Evolutionary conservation across 1,139 yeast genomes (phyloP).

Genomic region (Pichia sp.): DNA sequence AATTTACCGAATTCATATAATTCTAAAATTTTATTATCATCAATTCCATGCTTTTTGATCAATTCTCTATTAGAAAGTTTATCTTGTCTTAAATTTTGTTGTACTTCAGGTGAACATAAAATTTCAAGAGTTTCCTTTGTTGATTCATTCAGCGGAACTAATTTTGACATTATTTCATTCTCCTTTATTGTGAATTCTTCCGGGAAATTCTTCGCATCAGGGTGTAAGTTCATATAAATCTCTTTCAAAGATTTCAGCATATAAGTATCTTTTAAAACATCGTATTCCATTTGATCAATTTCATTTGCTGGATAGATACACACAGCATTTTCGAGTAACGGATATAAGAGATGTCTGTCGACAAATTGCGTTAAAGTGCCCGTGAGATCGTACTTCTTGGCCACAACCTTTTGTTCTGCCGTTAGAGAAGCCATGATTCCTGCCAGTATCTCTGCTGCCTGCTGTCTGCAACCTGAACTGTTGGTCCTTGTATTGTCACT

Average conservation of each 20-base stretch:
- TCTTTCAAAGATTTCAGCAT: slow-evolving; percentile 44
- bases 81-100: slow-evolving; percentile 44
- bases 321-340: slow-evolving; percentile 43
- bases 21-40: slow-evolving; percentile 42
- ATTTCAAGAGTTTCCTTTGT: slow-evolving; percentile 41
- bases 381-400: slow-evolving; percentile 43
- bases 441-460: too few species aligned
- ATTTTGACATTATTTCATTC: slow-evolving; percentile 33
- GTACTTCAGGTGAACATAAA: slow-evolving; percentile 42
- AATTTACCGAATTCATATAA: slow-evolving; percentile 51
- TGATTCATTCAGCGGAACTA: slow-evolving; percentile 35
- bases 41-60: slow-evolving; percentile 37
- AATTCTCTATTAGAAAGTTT: slow-evolving; percentile 43
- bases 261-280: slow-evolving; percentile 46
- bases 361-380: slow-evolving; percentile 45
- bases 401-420: slow-evolving; percentile 29
- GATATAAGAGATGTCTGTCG: slow-evolving; percentile 51
- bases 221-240: slow-evolving; percentile 36
- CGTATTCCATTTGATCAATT: slow-evolving; percentile 40
- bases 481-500: not conserved
- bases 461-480: too few species aligned
- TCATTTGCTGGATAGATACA: slow-evolving; percentile 38
- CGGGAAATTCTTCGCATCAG: slow-evolving; percentile 33
- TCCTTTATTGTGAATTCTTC: slow-evolving; percentile 34
- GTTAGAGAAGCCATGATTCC: slow-evolving; percentile 2